Evolutionary conservation across 2,329 filamentous ascomycete genomes (phyloP).

Genomic region (Leptographium lundbergii): DNA sequence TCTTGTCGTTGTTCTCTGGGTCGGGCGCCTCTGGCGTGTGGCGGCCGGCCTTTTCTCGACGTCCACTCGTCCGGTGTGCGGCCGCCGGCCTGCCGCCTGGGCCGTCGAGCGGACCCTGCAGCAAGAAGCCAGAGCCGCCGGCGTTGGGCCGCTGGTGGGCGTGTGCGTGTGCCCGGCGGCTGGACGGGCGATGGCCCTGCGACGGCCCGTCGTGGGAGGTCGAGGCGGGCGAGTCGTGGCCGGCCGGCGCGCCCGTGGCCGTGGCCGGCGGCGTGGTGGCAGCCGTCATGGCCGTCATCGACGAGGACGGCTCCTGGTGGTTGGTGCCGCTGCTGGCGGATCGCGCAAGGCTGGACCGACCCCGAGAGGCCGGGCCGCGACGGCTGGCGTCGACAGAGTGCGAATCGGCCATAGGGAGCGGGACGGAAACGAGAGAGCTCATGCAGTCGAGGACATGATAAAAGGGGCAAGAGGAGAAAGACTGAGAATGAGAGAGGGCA

Average conservation of each 20-base stretch:
- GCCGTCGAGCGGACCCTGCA: not conserved
- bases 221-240: not conserved
- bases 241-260: not conserved
- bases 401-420: not conserved
- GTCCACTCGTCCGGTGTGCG: not conserved
- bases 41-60: not conserved
- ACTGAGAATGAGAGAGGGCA: no score
- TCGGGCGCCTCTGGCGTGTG: not conserved
- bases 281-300: no score
- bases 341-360: not conserved
- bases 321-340: not conserved
- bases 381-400: not conserved
- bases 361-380: not conserved
- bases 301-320: not conserved
- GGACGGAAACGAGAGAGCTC: not conserved
- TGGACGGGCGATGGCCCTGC: not conserved
- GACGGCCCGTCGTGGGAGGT: not conserved
- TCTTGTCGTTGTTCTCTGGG: no score
- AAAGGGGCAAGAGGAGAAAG: not conserved
- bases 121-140: not conserved
- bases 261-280: not conserved
- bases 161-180: not conserved
- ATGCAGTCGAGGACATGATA: not conserved
- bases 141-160: constrained; percentile 1
- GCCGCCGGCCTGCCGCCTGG: not conserved